Evolutionary conservation across 164 flowering plant genomes (phyloP), one percentile per base, ranked within the genome.

Genomic region (Sedum album): DNA sequence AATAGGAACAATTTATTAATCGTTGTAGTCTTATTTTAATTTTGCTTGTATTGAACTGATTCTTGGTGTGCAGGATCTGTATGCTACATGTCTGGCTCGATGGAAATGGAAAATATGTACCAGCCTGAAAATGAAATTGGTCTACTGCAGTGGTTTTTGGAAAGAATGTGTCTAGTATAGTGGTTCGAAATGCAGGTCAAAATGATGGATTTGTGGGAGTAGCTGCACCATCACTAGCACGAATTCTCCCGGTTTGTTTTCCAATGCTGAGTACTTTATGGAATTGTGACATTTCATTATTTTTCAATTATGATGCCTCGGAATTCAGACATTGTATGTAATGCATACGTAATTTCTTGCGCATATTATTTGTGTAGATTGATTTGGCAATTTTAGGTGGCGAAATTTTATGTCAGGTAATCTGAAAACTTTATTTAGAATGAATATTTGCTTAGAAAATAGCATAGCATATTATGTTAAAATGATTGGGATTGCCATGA

Each of bases 341-440:
- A n/a, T n/a, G n/a, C n/a, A n/a, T n/a, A n/a, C n/a, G n/a, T n/a
- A n/a, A n/a, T n/a, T n/a, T n/a, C n/a, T n/a, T n/a, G n/a, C n/a
- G n/a, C n/a, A n/a, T n/a, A n/a, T n/a, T n/a, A n/a, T n/a, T n/a
- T n/a, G n/a, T n/a, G n/a, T n/a, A n/a, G n/a, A 14, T 94, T 82
- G 96, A 94, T 81, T 76, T 94, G 76, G 95, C 96, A n/a, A 76
- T 74, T 74, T 87, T 94, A 76, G 90, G 96, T n/a, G 97, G 98
- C 70, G 89, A 89, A 76, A 75, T 94, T 69, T 71, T 89, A 71
- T 93, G 98, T 75, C 98, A 91, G 98, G 98, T 93, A 86, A 5
- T 39, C 7, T 39, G 42, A 44, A n/a, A n/a, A n/a, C n/a, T n/a
- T n/a, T n/a, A n/a, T n/a, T n/a, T n/a, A n/a, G n/a, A n/a, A n/a